A percentile compares a stretch with the other conserved stretches of the same genome.
Conservation (phyloP, 202 grass and related monocot genomes). For the Setaria viridis region DNA sequence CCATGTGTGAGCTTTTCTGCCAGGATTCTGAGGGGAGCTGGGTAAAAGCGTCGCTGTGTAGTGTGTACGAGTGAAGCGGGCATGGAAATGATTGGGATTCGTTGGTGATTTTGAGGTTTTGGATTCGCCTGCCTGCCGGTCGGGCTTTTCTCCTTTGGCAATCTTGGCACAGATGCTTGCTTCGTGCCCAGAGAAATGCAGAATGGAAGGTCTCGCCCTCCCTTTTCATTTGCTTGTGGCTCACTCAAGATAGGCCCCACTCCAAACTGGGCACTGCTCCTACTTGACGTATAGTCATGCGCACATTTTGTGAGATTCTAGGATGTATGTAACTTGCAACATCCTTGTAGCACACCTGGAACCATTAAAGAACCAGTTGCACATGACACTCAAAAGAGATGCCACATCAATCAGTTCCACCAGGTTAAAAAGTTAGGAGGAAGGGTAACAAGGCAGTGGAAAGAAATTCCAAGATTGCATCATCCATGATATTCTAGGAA, state of each 20-base stretch:
- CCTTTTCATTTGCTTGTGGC: slow-evolving; percentile 56
- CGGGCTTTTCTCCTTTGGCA: slow-evolving; percentile 60
- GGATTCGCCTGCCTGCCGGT: slow-evolving; percentile 5
- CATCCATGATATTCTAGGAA: not conserved
- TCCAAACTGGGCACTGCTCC: not conserved
- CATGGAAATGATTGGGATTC: slow-evolving; percentile 58
- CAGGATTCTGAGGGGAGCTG: not conserved
- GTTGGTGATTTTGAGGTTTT: slow-evolving; percentile 51
- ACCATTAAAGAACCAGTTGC: not conserved
- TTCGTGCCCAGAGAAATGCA: slow-evolving; percentile 60
- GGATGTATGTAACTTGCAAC: not conserved
- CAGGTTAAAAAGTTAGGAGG: not conserved
- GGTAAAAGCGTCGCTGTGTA: slow-evolving; percentile 13
- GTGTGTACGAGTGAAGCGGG: not conserved
- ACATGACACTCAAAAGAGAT: not conserved
- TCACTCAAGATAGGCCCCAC: slow-evolving; percentile 54
- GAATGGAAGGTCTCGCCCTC: slow-evolving; percentile 2
- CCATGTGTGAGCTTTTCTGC: slow-evolving; percentile 33
- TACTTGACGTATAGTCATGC: not conserved
- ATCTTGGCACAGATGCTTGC: slow-evolving; percentile 99
- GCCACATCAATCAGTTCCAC: not conserved
- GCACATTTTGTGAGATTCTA: not conserved
- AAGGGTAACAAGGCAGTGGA: not conserved
- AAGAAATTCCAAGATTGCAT: not conserved
- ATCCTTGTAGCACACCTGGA: not conserved